Conservation (phyloP, 306 rosid genomes). For the Glycine tomentella region DNA sequence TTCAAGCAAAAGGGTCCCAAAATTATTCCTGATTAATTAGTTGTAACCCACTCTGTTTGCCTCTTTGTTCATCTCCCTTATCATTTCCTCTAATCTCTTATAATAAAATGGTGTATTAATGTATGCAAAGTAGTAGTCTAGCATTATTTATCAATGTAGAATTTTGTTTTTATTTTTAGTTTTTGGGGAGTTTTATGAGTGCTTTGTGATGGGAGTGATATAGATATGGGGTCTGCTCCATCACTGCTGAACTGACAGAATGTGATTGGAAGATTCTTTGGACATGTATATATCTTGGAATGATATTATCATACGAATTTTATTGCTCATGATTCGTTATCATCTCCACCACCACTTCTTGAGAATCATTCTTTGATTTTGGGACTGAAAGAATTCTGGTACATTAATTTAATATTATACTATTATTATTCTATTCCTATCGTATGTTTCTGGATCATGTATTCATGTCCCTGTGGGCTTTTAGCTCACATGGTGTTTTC, state of each 20-base stretch:
- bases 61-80: conserved; percentile 38
- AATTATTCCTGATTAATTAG: conserved; percentile 12
- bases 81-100: conserved; percentile 43
- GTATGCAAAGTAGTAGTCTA: conserved; percentile 23
- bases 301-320: conserved; percentile 48
- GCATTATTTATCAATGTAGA: conserved; percentile 41
- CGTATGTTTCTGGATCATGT: conserved; percentile 16
- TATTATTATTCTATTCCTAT: conserved; percentile 26
- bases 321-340: conserved; percentile 53
- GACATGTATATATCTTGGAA: conserved; percentile 50
- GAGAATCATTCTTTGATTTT: conserved; percentile 50
- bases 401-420: conserved; percentile 34
- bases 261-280: conserved; percentile 76
- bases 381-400: conserved; percentile 42
- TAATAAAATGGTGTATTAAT: conserved; percentile 37
- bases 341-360: conserved; percentile 45
- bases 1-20: conserved; percentile 55
- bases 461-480: conserved; percentile 32
- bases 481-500: conserved; percentile 43
- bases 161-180: neutral
- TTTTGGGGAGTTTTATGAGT: conserved; percentile 33
- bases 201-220: conserved; percentile 54
- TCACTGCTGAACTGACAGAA: conserved; percentile 61
- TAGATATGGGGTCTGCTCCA: conserved; percentile 60
- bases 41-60: conserved; percentile 52